A percentile compares a stretch with the other conserved stretches of the same genome.
Evolutionary conservation across 768 basidiomycete genomes (phyloP).

Genomic region (Mycena albidolilacea): DNA sequence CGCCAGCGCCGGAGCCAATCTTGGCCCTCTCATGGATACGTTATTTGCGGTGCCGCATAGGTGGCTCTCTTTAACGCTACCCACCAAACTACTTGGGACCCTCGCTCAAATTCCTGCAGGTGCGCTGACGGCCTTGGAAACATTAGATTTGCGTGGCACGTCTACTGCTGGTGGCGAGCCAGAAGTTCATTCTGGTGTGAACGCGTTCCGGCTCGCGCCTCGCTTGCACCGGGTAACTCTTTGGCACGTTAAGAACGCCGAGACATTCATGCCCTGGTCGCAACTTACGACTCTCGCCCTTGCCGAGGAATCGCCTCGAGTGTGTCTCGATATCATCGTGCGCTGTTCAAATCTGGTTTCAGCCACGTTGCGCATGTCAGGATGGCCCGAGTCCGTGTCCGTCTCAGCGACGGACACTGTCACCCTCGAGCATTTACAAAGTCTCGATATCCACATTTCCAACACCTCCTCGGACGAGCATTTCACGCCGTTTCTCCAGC

Average conservation of each 20-base stretch:
- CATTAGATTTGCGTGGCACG: conserved; percentile 25
- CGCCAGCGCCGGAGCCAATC: neutral
- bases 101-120: conserved; percentile 25
- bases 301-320: conserved; percentile 30
- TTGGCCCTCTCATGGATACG: conserved; percentile 18
- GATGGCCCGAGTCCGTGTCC: conserved; percentile 23
- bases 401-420: conserved; percentile 12
- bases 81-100: conserved; percentile 19
- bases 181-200: neutral
- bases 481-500: conserved; percentile 33
- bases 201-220: conserved; percentile 18
- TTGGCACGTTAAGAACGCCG: conserved; percentile 24
- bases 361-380: conserved; percentile 29
- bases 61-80: conserved; percentile 23
- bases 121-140: conserved; percentile 21
- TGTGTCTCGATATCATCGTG: conserved; percentile 28
- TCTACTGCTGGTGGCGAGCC: neutral
- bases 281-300: conserved; percentile 28
- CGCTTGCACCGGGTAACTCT: conserved; percentile 26
- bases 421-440: conserved; percentile 11
- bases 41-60: conserved; percentile 19
- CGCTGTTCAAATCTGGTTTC: conserved; percentile 27
- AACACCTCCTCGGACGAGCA: conserved; percentile 32
- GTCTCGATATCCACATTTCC: conserved; percentile 31
- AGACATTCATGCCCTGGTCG: conserved; percentile 25